Conservation (phyloP, 169 alveolate species). For the Amoebophrya sp. region DNA sequence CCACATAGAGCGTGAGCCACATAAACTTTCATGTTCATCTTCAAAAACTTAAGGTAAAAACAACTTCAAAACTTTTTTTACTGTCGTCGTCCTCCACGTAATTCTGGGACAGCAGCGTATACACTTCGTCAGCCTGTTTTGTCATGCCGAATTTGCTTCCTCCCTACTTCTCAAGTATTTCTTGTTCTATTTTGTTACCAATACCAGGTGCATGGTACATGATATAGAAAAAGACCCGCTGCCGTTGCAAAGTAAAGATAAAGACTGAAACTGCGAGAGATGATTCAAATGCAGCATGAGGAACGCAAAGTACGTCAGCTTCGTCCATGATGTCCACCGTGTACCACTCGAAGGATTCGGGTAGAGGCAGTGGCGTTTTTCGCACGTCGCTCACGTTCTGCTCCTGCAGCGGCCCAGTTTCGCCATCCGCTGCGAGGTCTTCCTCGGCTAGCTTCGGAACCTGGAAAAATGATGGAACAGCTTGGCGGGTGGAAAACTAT, state of each 20-base stretch:
- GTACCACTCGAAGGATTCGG: not conserved
- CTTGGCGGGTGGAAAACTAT: too few relatives aligned
- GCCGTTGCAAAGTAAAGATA: too few relatives aligned
- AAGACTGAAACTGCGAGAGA: too few relatives aligned
- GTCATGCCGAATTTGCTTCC: not conserved
- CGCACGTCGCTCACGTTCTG: not conserved
- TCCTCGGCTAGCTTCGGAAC: not conserved
- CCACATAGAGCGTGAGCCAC: not conserved
- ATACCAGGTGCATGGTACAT: too few relatives aligned
- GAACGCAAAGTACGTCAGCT: not conserved
- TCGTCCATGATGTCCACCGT: not conserved
- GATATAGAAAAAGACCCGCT: too few relatives aligned
- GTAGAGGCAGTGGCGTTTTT: not conserved
- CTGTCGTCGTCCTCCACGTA: constrained; percentile 97
- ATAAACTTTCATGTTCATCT: not conserved
- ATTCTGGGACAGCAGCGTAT: constrained; percentile 76
- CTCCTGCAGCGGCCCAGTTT: not conserved
- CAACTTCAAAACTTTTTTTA: not conserved
- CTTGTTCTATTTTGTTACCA: too few relatives aligned
- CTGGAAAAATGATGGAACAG: not conserved
- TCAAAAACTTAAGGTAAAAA: not conserved
- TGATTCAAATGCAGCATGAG: too few relatives aligned
- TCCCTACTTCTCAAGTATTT: not conserved
- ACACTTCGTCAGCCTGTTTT: constrained; percentile 59
- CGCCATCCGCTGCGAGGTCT: not conserved